Base-by-base conservation (phyloP, 1,139 yeast species). In the Groenewaldozyma auringiensis region DNA sequence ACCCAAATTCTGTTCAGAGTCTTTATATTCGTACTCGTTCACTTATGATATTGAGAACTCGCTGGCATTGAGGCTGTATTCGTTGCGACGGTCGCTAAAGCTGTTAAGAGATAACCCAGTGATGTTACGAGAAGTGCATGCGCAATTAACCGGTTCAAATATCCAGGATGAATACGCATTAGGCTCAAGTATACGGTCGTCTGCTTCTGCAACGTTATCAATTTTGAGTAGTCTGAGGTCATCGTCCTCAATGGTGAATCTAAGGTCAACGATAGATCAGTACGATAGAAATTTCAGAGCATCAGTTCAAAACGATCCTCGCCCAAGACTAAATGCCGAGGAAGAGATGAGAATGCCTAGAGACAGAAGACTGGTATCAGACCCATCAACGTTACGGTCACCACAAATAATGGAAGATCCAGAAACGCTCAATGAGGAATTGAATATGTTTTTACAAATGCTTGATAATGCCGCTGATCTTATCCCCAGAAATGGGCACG, bases 21-120 rank as follows among this genome's bases (percentile, higher is more conserved):
- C 94, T 9, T 76, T 94, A 2, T 92, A 84, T 60, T 83, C 95
- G 2, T 86, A 83, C 59, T 84, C 94, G 0, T 86, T 85, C 62
- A 88, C 94, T 3, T 86, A 83, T 50, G 68, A 84, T 47, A 81
- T 94, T 3, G 92, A 88, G 18, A 83, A 83, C 57, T 82, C 94
- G 1, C 65, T 86, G 48, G 86, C 94, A 0, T 76, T 85, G 45
- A 68, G 95, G 47, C 67, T 86, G 50, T 81, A 81, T 49, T 88
- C 85, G 17, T 68, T 86, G 56, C 83, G 81, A 57, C 68, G 94
- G 51, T 82, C 94, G 4, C 65, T 86, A 43, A 87, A 85, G 60
- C 83, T 85, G 41, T 64, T 83, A 39, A 65, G 78, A 47, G 88
- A 81, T 45, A 66, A 52, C 85, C 58, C 52, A 43, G 46, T 43